Evolutionary conservation across 202 grass and related monocot species (phyloP), one percentile per base, ranked within the genome.

Genomic region (Musa balbisiana): DNA sequence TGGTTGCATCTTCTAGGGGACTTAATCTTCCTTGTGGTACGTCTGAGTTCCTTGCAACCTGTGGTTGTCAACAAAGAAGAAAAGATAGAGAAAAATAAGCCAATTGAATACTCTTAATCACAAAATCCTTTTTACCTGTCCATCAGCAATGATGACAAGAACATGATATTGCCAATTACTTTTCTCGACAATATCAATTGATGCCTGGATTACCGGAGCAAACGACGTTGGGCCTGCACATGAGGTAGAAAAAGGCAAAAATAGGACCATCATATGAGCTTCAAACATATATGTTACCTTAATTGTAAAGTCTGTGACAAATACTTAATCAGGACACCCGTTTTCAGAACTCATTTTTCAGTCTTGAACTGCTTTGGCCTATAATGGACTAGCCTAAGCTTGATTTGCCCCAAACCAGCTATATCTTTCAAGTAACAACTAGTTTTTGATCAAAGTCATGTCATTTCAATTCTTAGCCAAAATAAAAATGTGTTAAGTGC

Each of bases 111-210:
- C 11, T 51, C 85, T 26, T 17, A 82, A 63, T 78, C 63, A 74
- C 62, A 51, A 81, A 54, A 67, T 24, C 20, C 11, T 75, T 27
- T 73, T 85, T 82, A 97, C 93, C 85, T 97, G 93, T 67, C 93
- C 93, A 84, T 97, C 90, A 72, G 93, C 93, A 84, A 97, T 89
- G 83, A 97, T 97, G 74, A 97, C 90, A 11, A 97, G 93, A 69
- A 93, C 90, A 87, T 93, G 93, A 79, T 97, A 93, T 21, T 97
- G 93, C 78, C 80, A 89, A 51, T 92, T 92, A 87, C 83, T 91
- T 50, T 53, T 93, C 87, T 93, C 76, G 49, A 97, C 93, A 69
- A 87, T 80, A 74, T 87, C 88, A 82, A 97, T 91, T 0, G 90
- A 82, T 51, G 86, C 86, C 23, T 84, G 81, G 72, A 97, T 91